phyloP scores from a whole-genome alignment of 2,329 filamentous ascomycete genomes.

The Aspergillus niger region DNA sequence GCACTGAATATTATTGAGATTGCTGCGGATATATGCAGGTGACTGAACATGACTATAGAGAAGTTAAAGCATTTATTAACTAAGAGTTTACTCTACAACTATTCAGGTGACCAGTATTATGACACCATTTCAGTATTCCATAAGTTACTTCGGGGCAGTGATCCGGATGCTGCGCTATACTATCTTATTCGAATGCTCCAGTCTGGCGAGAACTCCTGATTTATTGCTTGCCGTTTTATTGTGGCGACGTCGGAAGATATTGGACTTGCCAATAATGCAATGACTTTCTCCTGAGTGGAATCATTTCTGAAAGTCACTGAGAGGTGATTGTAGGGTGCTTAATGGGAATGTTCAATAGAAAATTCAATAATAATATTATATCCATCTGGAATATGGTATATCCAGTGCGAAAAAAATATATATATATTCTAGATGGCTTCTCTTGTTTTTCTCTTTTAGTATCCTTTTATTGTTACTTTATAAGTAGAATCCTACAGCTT shows the following conservation, averaged over 20 bases:
- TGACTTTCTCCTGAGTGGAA: conserved; percentile 55
- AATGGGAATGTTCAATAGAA: too few species aligned
- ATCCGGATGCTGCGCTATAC: conserved; percentile 86
- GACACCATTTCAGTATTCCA: conserved; percentile 97
- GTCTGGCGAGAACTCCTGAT: conserved; percentile 89
- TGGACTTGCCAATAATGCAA: conserved; percentile 80
- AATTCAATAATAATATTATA: too few species aligned
- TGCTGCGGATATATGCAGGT: conserved; percentile 72
- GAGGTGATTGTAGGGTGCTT: too few species aligned
- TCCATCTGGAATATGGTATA: too few species aligned
- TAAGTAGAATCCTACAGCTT: too few species aligned
- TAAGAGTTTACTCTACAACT: conserved; percentile 91
- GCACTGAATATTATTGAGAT: conserved; percentile 90
- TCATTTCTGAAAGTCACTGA: too few species aligned
- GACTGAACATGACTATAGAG: conserved; percentile 67
- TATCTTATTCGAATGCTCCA: conserved; percentile 96
- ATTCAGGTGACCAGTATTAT: conserved; percentile 94
- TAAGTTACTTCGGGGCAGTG: conserved; percentile 86
- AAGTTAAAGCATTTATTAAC: conserved; percentile 81
- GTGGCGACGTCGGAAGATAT: conserved; percentile 95
- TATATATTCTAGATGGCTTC: too few species aligned
- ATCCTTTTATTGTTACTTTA: too few species aligned
- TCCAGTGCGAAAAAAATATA: too few species aligned
- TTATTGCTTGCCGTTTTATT: conserved; percentile 87
- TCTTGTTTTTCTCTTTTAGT: too few species aligned